phyloP scores from a whole-genome alignment of 352 stramenopile species.

The Pythium pyrilobum region DNA sequence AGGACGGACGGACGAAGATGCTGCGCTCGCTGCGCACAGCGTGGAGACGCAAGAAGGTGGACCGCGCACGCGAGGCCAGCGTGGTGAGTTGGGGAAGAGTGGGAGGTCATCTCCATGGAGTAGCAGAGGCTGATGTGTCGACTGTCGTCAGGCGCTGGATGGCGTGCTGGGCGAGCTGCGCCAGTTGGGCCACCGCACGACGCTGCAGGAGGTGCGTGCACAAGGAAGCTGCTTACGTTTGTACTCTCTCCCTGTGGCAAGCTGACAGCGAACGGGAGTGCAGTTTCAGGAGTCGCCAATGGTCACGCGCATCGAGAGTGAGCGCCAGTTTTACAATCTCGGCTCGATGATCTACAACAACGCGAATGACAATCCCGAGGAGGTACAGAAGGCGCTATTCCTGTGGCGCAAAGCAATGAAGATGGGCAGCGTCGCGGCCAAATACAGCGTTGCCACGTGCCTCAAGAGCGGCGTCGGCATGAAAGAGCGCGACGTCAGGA shows the following conservation, averaged over 20 bases:
- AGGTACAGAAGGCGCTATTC: conserved; percentile 69
- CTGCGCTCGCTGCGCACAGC: conserved; percentile 19
- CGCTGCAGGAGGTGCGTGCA: conserved; percentile 35
- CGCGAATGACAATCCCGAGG: conserved; percentile 39
- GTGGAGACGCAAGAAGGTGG: conserved; percentile 35
- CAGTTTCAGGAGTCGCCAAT: conserved; percentile 68
- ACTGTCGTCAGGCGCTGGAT: conserved; percentile 41
- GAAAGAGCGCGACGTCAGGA: conserved; percentile 41
- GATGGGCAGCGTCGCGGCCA: conserved; percentile 76
- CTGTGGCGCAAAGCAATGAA: conserved; percentile 83
- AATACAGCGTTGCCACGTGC: conserved; percentile 82
- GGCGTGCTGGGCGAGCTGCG: conserved; percentile 50
- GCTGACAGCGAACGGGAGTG: background rate
- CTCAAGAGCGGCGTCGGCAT: conserved; percentile 80
- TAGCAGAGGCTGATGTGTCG: background rate
- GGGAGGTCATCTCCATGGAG: background rate
- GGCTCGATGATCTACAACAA: conserved; percentile 87
- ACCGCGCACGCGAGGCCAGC: conserved; percentile 39
- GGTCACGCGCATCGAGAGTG: conserved; percentile 44
- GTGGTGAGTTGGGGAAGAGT: conserved; percentile 18
- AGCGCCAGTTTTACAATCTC: conserved; percentile 60
- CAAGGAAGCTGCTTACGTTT: background rate
- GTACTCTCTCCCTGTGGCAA: no score
- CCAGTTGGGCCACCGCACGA: conserved; percentile 42
- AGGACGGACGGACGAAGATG: background rate